These are phyloP conservation scores for Bertia moriformis DNA, from an alignment of 2,329 filamentous ascomycete genomes.

Conservation along the genomic window DNA sequence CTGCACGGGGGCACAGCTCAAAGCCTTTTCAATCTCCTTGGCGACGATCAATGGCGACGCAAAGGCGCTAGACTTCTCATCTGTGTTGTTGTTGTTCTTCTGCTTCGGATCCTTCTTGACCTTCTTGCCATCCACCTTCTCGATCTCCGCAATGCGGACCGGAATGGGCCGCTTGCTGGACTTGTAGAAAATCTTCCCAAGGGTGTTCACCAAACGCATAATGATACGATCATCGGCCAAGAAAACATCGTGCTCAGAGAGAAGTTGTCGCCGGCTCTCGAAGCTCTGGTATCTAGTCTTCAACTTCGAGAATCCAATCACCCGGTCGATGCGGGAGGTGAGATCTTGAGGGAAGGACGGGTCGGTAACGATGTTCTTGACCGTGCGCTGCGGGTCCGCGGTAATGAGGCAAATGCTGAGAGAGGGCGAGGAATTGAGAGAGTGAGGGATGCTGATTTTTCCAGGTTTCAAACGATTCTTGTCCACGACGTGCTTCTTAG, in stretches of 20 bases:
- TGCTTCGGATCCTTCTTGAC: slow-evolving; percentile 32
- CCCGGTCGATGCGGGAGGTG: slow-evolving; percentile 25
- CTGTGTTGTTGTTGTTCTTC: slow-evolving; percentile 21
- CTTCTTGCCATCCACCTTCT: slow-evolving; percentile 27
- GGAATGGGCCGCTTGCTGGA: slow-evolving; percentile 47
- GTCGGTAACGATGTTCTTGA: slow-evolving; percentile 46
- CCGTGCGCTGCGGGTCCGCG: slow-evolving; percentile 45
- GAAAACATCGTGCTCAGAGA: slow-evolving; percentile 49
- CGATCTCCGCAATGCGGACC: slow-evolving; percentile 34
- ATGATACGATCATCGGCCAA: slow-evolving; percentile 50
- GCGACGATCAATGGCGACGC: slow-evolving; percentile 35
- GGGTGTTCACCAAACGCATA: slow-evolving; percentile 37
- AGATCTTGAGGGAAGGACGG: slow-evolving; percentile 28
- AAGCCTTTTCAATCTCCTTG: slow-evolving; percentile 41
- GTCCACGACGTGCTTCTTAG: slow-evolving; percentile 51
- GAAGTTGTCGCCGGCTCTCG: slow-evolving; percentile 39
- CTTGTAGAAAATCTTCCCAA: slow-evolving; percentile 53
- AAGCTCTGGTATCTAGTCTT: slow-evolving; percentile 49
- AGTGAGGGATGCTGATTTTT: slow-evolving; percentile 41
- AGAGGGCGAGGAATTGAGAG: slow-evolving; percentile 30
- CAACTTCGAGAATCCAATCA: slow-evolving; percentile 46
- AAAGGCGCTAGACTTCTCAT: slow-evolving; percentile 25
- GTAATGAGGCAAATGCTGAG: slow-evolving; percentile 49
- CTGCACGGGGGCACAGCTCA: slow-evolving; percentile 40
- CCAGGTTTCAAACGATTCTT: slow-evolving; percentile 47